Evolutionary conservation across 805 yeast genomes (phyloP), one percentile per base, ranked within the genome.

Genomic region (Candida endomychidarum): DNA sequence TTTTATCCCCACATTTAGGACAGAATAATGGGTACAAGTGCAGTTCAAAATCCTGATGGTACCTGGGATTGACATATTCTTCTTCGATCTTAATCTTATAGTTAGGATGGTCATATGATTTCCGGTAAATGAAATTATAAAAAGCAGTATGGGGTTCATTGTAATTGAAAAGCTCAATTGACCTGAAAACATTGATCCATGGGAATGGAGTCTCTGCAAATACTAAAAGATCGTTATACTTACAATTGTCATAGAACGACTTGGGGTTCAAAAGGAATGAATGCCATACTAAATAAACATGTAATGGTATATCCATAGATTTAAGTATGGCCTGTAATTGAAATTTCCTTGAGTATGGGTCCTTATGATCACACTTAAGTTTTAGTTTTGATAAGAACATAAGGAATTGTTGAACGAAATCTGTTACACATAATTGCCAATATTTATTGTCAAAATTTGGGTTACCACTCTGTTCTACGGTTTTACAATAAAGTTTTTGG

Each of bases 281-380:
- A 43, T 54, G 56, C 58, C 58, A 54, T 6, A 52, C 54, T 20
- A 20, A 20, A n/a, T n/a, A n/a, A n/a, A n/a, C n/a, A n/a, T n/a
- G n/a, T n/a, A n/a, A n/a, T n/a, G n/a, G n/a, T n/a, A n/a, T n/a
- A n/a, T n/a, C n/a, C n/a, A n/a, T n/a, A n/a, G n/a, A n/a, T n/a
- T n/a, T n/a, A n/a, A n/a, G n/a, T n/a, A n/a, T n/a, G n/a, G n/a
- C n/a, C n/a, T n/a, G n/a, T n/a, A n/a, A n/a, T n/a, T n/a, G n/a
- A n/a, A n/a, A n/a, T n/a, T n/a, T n/a, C n/a, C n/a, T n/a, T n/a
- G n/a, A n/a, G n/a, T n/a, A n/a, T n/a, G n/a, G n/a, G n/a, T n/a
- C n/a, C n/a, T n/a, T n/a, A n/a, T n/a, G n/a, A n/a, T n/a, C n/a
- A n/a, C n/a, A n/a, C n/a, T n/a, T n/a, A n/a, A n/a, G 17, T 12